Percentiles rank a stretch among this genome's conserved stretches.
phyloP scores from a whole-genome alignment of 352 stramenopile genomes.

The Thraustochytrium striatum region DNA sequence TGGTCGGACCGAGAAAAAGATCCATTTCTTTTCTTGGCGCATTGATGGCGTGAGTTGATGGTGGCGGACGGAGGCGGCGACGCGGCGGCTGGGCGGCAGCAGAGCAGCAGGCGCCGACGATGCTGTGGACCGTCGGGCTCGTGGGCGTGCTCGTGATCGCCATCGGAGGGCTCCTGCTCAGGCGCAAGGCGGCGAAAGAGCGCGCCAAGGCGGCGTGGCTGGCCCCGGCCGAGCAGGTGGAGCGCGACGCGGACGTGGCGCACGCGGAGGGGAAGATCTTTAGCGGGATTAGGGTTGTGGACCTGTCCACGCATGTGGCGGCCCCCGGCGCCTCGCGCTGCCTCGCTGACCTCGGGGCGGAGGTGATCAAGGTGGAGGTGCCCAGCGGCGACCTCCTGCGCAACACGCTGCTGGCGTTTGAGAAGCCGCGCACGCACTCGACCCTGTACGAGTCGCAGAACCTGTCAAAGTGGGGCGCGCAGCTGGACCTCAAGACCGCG shows the following conservation, averaged over 20 bases:
- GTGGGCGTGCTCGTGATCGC: too few relatives aligned
- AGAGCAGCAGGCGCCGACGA: too few relatives aligned
- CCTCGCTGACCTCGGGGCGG: conserved; percentile 18
- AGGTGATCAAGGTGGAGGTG: conserved; percentile 34
- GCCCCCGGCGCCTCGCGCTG: conserved; percentile 1
- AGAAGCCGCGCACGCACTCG: neutral
- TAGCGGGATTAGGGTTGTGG: conserved; percentile 2
- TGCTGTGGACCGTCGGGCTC: too few relatives aligned
- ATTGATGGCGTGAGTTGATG: too few relatives aligned
- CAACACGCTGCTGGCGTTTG: conserved; percentile 1
- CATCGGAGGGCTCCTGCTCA: too few relatives aligned
- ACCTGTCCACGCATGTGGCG: conserved; percentile 19
- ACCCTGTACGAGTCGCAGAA: conserved; percentile 39
- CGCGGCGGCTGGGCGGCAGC: too few relatives aligned
- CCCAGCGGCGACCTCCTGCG: conserved; percentile 22
- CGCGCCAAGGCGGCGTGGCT: neutral
- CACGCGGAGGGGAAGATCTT: neutral
- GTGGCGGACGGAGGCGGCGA: too few relatives aligned
- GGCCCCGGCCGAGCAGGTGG: neutral
- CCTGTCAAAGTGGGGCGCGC: neutral
- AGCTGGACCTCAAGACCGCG: neutral
- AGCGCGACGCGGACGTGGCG: neutral
- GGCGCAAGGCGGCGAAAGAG: too few relatives aligned
- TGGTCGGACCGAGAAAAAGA: too few relatives aligned
- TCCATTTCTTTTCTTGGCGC: too few relatives aligned